phyloP scores from a whole-genome alignment of 148 eudicot species.

The Vaccinium macrocarpon region DNA sequence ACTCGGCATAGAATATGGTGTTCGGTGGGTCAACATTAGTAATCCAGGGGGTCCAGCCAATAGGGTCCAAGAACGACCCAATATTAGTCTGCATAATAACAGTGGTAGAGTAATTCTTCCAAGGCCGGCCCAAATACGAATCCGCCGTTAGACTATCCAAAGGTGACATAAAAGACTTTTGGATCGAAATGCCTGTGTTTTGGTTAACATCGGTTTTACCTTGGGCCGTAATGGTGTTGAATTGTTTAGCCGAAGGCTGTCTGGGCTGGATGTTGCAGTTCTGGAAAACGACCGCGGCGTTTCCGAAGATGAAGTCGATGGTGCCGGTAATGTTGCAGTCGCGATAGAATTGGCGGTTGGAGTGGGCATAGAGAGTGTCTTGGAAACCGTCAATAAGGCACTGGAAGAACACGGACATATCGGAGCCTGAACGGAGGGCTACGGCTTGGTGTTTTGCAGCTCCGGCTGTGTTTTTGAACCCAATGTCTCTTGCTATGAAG shows the following conservation, averaged over 20 bases:
- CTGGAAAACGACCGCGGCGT: slow-evolving; percentile 67
- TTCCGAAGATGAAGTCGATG: slow-evolving; percentile 74
- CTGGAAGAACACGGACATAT: slow-evolving; percentile 43
- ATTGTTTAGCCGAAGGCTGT: slow-evolving; percentile 58
- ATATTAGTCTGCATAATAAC: slow-evolving; percentile 54
- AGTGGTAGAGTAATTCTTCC: slow-evolving; percentile 60
- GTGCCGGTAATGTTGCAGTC: slow-evolving; percentile 70
- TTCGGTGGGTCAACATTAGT: slow-evolving; percentile 41
- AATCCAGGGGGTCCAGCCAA: slow-evolving; percentile 64
- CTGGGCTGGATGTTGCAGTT: slow-evolving; percentile 60
- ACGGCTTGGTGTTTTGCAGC: slow-evolving; percentile 72
- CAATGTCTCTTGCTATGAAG: slow-evolving; percentile 62
- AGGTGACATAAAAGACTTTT: slow-evolving; percentile 42
- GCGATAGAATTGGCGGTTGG: slow-evolving; percentile 75
- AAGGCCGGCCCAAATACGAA: slow-evolving; percentile 65
- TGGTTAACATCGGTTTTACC: slow-evolving; percentile 64
- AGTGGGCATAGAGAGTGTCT: slow-evolving; percentile 69
- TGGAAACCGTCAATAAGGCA: slow-evolving; percentile 60
- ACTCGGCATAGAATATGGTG: slow-evolving; percentile 61
- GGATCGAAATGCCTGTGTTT: slow-evolving; percentile 63
- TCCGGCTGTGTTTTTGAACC: slow-evolving; percentile 69
- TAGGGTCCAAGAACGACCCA: slow-evolving; percentile 36
- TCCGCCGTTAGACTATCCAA: slow-evolving; percentile 36
- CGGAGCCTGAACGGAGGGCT: slow-evolving; percentile 60
- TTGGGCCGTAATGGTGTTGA: slow-evolving; percentile 70